Percentiles rank a stretch among this genome's conserved stretches.
Evolutionary conservation across 495 filamentous ascomycete genomes (phyloP).

Genomic region (Xylaria intraflava): DNA sequence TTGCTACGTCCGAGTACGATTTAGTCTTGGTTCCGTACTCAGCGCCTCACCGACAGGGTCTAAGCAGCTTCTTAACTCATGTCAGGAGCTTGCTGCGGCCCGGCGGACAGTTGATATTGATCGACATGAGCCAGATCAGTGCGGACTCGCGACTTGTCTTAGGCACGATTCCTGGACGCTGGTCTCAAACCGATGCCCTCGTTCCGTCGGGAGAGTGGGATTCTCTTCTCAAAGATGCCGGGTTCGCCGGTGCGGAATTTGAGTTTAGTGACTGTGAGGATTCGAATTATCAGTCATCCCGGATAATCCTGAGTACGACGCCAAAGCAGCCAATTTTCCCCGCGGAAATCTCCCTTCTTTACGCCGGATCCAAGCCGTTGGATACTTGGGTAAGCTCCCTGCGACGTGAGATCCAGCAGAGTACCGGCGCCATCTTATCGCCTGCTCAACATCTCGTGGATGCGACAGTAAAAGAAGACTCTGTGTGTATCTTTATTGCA

Average conservation of each 20-base stretch:
- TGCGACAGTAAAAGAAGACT: slow-evolving; percentile 2
- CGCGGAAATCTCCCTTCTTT: not conserved
- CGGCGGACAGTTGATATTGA: slow-evolving; percentile 28
- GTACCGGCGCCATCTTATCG: not conserved
- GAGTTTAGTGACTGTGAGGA: slow-evolving; percentile 16
- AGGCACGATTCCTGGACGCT: slow-evolving; percentile 39
- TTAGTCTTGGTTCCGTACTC: slow-evolving; percentile 43
- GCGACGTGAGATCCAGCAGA: not conserved
- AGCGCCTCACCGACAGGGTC: slow-evolving; percentile 28
- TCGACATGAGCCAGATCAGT: slow-evolving; percentile 21
- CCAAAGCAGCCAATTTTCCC: not conserved
- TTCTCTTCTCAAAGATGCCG: slow-evolving; percentile 25
- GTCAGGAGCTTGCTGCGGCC: slow-evolving; percentile 26
- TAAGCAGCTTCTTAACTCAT: slow-evolving; percentile 22
- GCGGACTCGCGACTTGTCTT: slow-evolving; percentile 30
- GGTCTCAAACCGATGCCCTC: slow-evolving; percentile 31
- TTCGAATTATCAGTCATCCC: slow-evolving; percentile 1
- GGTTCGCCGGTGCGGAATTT: slow-evolving; percentile 43
- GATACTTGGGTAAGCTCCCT: slow-evolving; percentile 10
- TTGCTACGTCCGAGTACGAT: slow-evolving; percentile 37
- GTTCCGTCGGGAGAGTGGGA: slow-evolving; percentile 36
- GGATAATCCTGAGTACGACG: slow-evolving; percentile 10
- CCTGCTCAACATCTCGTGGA: slow-evolving; percentile 3
- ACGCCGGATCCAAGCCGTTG: not conserved
- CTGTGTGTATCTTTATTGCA: slow-evolving; percentile 13